Conservation (phyloP, 805 yeast species). For the Candida ortonii region DNA sequence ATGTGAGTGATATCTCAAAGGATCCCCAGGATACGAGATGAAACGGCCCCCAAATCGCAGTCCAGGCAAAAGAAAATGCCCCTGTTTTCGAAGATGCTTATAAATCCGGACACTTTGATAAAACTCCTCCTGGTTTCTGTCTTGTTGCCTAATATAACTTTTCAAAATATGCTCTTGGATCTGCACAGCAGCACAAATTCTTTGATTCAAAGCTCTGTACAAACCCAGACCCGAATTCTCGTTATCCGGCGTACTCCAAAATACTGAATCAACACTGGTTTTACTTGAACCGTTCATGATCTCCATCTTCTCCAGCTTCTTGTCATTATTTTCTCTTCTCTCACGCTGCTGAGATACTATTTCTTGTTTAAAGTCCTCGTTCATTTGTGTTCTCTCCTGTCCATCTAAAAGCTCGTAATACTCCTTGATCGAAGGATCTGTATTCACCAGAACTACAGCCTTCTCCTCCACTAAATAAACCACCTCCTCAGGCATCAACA, state of each 20-base stretch:
- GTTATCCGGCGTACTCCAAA: slow-evolving; percentile 21
- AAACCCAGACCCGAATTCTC: slow-evolving; percentile 5
- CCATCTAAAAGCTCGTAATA: slow-evolving; percentile 3
- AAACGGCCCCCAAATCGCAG: slow-evolving; percentile 86
- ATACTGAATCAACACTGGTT: slow-evolving; percentile 13
- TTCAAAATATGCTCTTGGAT: slow-evolving; percentile 2
- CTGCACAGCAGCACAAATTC: slow-evolving; percentile 1
- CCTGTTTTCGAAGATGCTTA: slow-evolving; percentile 20
- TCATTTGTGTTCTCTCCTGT: slow-evolving; percentile 4
- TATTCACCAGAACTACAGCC: slow-evolving; percentile 12
- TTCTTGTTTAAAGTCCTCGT: slow-evolving; percentile 10
- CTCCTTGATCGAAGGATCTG: slow-evolving; percentile 1
- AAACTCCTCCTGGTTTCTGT: slow-evolving; percentile 6
- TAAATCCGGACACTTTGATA: slow-evolving; percentile 21
- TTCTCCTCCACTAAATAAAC: slow-evolving; percentile 50
- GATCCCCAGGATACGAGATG: slow-evolving; percentile 94
- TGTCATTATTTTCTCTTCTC: slow-evolving; percentile 11
- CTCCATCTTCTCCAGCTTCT: slow-evolving; percentile 5
- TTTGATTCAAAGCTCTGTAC: slow-evolving; percentile 2
- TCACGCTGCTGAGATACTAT: slow-evolving; percentile 3
- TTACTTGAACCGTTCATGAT: slow-evolving; percentile 1
- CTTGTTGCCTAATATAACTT: slow-evolving; percentile 2
- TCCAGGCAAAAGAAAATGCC: slow-evolving; percentile 72
- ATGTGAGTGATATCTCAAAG: slow-evolving; percentile 86
- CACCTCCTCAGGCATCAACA: slow-evolving; percentile 70